A percentile compares a stretch with the other conserved stretches of the same genome.
These are phyloP conservation scores for Dentiscutata heterogama DNA, from an alignment of 371 early-diverging fungal genomes.

Conservation along the genomic window DNA sequence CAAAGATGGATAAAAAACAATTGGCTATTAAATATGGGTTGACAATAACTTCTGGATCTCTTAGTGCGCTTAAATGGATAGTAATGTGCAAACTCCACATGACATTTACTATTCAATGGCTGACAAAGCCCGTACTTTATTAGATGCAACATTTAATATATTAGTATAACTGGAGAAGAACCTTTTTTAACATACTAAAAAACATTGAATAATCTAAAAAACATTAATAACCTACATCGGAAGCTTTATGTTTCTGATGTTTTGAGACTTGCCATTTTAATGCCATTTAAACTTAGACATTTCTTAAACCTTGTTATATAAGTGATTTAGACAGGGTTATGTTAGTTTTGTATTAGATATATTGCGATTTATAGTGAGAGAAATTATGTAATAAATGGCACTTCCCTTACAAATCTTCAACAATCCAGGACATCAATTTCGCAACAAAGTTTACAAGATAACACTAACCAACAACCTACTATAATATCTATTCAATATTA, in stretches of 20 bases:
- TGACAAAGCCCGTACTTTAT: not conserved
- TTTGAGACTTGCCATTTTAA: not conserved
- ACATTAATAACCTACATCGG: not conserved
- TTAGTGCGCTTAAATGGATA: not conserved
- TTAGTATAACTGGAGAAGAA: not conserved
- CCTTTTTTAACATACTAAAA: not conserved
- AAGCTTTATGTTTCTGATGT: conserved; percentile 9
- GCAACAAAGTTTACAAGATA: too few relatives aligned
- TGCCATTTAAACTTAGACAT: conserved; percentile 4
- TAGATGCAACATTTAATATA: not conserved
- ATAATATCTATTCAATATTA: too few relatives aligned
- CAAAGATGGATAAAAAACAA: not conserved
- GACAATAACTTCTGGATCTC: not conserved
- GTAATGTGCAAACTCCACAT: not conserved
- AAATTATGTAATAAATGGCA: too few relatives aligned
- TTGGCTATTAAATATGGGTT: not conserved
- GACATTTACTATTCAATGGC: conserved; percentile 4
- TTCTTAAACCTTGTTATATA: too few relatives aligned
- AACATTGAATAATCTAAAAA: not conserved
- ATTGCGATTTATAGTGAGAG: too few relatives aligned
- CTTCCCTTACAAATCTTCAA: too few relatives aligned
- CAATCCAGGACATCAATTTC: too few relatives aligned
- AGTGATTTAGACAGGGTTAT: too few relatives aligned
- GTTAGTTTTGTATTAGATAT: too few relatives aligned
- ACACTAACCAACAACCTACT: too few relatives aligned